Evolutionary conservation across 202 grass and related monocot genomes (phyloP).

Genomic region (Dendrocalamus latiflorus): DNA sequence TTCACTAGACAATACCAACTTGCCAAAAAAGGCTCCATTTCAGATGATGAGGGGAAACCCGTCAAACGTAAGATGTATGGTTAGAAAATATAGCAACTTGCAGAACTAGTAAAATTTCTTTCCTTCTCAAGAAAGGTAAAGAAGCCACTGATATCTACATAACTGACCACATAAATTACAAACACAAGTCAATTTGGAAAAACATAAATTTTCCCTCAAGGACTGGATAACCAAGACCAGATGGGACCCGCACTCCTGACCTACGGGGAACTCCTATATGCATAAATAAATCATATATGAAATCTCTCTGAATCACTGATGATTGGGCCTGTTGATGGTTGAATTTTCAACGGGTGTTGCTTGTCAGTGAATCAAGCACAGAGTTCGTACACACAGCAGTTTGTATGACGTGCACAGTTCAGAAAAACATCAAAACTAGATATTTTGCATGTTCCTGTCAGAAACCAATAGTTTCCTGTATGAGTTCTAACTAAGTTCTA

Average conservation of each 20-base stretch:
- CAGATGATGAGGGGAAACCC: not conserved
- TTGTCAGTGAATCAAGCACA: not conserved
- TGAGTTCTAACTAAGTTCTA: too few species aligned
- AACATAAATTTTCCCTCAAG: not conserved
- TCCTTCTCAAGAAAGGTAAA: not conserved
- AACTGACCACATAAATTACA: not conserved
- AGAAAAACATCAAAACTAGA: too few species aligned
- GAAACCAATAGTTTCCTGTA: too few species aligned
- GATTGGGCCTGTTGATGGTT: not conserved
- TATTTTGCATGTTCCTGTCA: too few species aligned
- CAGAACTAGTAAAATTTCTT: not conserved
- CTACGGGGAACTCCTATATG: not conserved
- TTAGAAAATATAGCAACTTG: not conserved
- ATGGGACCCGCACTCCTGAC: not conserved
- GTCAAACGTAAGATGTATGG: not conserved
- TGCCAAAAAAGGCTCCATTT: not conserved
- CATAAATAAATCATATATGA: not conserved
- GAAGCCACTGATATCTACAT: not conserved
- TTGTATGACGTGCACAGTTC: not conserved
- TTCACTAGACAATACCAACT: not conserved
- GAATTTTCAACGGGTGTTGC: not conserved
- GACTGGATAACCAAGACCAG: not conserved
- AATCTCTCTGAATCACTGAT: not conserved
- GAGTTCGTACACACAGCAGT: not conserved
- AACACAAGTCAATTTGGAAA: not conserved